Percentiles rank a stretch among this genome's conserved stretches.
These are phyloP conservation scores for Nevesoporus exiguus DNA, from an alignment of 768 basidiomycete genomes.

Conservation along the genomic window DNA sequence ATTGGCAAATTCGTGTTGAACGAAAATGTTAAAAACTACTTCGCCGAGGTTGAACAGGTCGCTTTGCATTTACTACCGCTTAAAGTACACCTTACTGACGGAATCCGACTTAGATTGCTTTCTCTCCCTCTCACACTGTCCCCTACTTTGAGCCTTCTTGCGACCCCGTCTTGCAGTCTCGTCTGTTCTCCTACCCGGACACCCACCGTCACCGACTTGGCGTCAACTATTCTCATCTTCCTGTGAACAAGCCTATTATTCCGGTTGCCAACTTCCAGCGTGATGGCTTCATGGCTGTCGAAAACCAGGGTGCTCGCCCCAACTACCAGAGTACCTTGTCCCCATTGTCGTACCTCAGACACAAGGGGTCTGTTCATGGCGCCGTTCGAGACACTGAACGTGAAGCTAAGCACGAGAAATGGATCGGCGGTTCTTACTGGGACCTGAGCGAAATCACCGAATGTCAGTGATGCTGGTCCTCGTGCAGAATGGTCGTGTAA, in stretches of 20 bases:
- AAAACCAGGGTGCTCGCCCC: conserved; percentile 80
- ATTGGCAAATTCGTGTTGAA: conserved; percentile 83
- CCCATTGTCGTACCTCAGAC: conserved; percentile 61
- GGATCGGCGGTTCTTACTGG: conserved; percentile 63
- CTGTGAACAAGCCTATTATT: conserved; percentile 75
- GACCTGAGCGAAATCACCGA: conserved; percentile 76
- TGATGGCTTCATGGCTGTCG: conserved; percentile 64
- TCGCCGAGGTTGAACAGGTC: conserved; percentile 93
- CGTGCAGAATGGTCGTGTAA: not conserved
- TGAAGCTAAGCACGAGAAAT: conserved; percentile 63
- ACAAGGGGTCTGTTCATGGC: conserved; percentile 45
- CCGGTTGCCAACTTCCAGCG: conserved; percentile 91
- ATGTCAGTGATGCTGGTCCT: conserved; percentile 45
- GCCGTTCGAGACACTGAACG: conserved; percentile 37
- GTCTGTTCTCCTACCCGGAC: conserved; percentile 93
- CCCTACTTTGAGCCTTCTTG: conserved; percentile 88
- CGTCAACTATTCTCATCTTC: conserved; percentile 78
- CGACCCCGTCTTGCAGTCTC: conserved; percentile 92
- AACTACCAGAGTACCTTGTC: conserved; percentile 82
- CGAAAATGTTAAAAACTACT: conserved; percentile 82
- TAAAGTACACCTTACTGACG: conserved; percentile 7
- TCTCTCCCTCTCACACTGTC: conserved; percentile 83
- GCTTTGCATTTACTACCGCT: conserved; percentile 32
- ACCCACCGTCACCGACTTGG: conserved; percentile 86
- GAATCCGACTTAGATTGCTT: conserved; percentile 51